phyloP scores from a whole-genome alignment of 176 grass and related monocot genomes.

The Aegilops longissima region DNA sequence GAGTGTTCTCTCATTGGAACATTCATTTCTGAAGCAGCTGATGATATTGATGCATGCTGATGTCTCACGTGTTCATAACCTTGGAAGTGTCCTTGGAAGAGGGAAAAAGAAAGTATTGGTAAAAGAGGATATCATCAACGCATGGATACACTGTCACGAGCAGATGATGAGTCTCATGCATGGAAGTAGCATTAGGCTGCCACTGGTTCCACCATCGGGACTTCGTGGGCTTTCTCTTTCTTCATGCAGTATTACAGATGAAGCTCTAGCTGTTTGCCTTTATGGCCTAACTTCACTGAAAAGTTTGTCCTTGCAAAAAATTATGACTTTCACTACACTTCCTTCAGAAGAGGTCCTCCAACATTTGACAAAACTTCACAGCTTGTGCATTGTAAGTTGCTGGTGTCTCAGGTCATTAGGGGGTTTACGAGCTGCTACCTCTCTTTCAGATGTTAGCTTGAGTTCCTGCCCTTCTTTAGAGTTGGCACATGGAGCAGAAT shows the following conservation, averaged over 20 bases:
- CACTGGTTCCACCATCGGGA: too few species aligned
- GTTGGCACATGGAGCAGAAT: too few species aligned
- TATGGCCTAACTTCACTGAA: neutral
- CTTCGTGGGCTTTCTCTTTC: too few species aligned
- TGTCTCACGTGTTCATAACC: neutral
- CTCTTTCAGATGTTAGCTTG: too few species aligned
- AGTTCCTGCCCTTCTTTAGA: too few species aligned
- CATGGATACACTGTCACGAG: conserved; percentile 8
- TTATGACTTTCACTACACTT: conserved; percentile 22
- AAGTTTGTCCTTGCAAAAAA: neutral
- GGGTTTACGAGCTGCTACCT: too few species aligned
- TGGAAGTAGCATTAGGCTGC: too few species aligned
- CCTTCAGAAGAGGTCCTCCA: conserved; percentile 6
- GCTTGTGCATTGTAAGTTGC: fast-evolving
- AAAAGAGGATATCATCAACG: neutral
- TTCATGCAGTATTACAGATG: neutral
- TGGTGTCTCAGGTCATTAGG: neutral
- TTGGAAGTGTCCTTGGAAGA: neutral
- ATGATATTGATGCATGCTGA: neutral
- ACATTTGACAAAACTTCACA: neutral
- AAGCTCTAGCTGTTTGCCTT: neutral
- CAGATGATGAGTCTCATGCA: neutral
- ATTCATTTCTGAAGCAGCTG: conserved; percentile 13
- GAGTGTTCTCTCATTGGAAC: neutral
- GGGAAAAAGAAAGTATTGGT: too few species aligned